Evolutionary conservation across 495 filamentous ascomycete species (phyloP), one percentile per base, ranked within the genome.

Genomic region (Platismatia glauca): DNA sequence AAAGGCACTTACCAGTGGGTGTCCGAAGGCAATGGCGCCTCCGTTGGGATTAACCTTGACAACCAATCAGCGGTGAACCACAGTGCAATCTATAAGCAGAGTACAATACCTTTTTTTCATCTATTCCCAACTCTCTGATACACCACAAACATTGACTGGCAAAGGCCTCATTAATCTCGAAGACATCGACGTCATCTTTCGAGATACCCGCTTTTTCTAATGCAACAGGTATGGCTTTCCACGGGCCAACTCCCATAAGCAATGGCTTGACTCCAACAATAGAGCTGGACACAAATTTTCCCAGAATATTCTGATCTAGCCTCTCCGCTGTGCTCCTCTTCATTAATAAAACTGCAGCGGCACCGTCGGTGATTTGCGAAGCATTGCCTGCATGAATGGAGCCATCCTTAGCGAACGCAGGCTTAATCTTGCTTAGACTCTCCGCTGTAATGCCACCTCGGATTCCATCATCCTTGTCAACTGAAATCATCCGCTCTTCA

Each of bases 81-180:
- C 4, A 27, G 20, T 22, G 16, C 5, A 55, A n/a, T 9, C 0
- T 27, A 18, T 16, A 7, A 13, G 11, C 9, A 9, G 33, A 50
- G 22, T 20, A 35, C 46, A 29, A 31, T 55, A 65, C 68, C 55
- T 70, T 70, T 66, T 83, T 81, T 67, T 74, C 60, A 64, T 90
- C 88, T 53, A 98, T 70, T 34, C 87, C 88, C 22, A 98, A 84
- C 80, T 96, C 89, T 70, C 91, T 86, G 55, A 86, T 80, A 77
- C 95, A 98, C 87, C 88, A 97, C 57, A 98, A 77, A 70, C 91
- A 96, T 81, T 98, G 94, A 59, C 82, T 87, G 20, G 94, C 94
- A 73, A 98, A 98, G 11, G 94, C 94, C 84, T 98, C 94, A 81
- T 98, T 98, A 81, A 98, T 97, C 84, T 98, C 94, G 72, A 81